These are phyloP conservation scores for Salisapilia sapeloensis DNA, from an alignment of 352 stramenopile genomes.

Conservation along the genomic window DNA sequence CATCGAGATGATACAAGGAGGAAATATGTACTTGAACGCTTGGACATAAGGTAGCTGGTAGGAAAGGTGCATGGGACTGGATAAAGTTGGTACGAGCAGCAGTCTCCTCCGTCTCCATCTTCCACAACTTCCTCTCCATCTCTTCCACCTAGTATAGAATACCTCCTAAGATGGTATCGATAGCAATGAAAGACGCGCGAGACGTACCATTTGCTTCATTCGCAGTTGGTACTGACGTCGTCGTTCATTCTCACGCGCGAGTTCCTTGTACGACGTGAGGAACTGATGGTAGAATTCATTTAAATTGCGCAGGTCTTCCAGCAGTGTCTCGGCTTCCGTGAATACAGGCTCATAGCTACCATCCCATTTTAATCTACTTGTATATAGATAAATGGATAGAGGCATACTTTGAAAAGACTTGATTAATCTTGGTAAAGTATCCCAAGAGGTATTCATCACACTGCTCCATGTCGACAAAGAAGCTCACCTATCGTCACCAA, in stretches of 20 bases:
- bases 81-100: constrained; percentile 21
- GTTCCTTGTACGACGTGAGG: constrained; percentile 33
- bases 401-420: constrained; percentile 56
- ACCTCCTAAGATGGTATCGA: too few species aligned
- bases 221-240: constrained; percentile 32
- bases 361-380: too few species aligned
- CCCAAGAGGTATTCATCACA: constrained; percentile 58
- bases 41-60: constrained; percentile 50
- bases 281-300: constrained; percentile 78
- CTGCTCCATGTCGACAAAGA: constrained; percentile 82
- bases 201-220: constrained; percentile 23
- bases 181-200: not conserved
- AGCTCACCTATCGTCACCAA: constrained; percentile 22
- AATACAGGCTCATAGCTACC: constrained; percentile 55
- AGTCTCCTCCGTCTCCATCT: constrained; percentile 22
- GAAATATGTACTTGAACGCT: constrained; percentile 64
- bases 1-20: too few species aligned
- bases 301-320: constrained; percentile 60
- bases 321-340: constrained; percentile 46
- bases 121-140: not conserved
- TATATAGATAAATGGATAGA: not conserved
- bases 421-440: constrained; percentile 76
- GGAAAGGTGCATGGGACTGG: constrained; percentile 40
- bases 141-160: not conserved
- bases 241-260: constrained; percentile 33